These are phyloP conservation scores for Austroboletus novae-zelandiae DNA, from an alignment of 1,284 basidiomycete genomes.

Conservation along the genomic window DNA sequence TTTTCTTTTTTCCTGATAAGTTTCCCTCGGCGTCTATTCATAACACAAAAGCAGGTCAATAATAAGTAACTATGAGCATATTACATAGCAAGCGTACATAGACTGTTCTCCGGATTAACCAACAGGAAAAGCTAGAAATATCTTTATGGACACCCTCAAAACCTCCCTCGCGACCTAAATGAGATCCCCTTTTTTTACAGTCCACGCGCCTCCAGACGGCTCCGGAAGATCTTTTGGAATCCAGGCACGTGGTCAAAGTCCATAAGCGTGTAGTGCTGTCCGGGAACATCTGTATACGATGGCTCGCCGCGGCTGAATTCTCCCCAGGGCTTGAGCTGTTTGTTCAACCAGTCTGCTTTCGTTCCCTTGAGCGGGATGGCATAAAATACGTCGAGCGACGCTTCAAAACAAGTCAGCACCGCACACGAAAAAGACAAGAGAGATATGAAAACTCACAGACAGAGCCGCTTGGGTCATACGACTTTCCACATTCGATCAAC, in stretches of 20 bases:
- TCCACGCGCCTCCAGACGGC: conserved; percentile 28
- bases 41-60: no score
- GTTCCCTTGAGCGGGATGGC: conserved; percentile 30
- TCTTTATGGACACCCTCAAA: no score
- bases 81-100: no score
- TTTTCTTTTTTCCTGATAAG: no score
- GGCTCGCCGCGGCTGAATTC: conserved; percentile 26
- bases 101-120: no score
- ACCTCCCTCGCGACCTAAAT: no score
- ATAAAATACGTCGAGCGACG: conserved; percentile 28
- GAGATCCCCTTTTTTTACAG: conserved; percentile 6
- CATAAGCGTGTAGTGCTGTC: conserved; percentile 34
- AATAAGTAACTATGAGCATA: no score
- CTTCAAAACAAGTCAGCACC: conserved; percentile 1
- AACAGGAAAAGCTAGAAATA: no score
- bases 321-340: conserved; percentile 34
- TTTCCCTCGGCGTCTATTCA: no score
- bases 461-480: conserved; percentile 24
- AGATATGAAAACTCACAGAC: conserved; percentile 22
- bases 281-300: conserved; percentile 31
- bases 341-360: conserved; percentile 35
- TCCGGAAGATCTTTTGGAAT: conserved; percentile 34
- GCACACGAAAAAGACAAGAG: not conserved
- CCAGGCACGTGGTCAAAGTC: conserved; percentile 32
- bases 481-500: conserved; percentile 31